These are phyloP conservation scores for Microstegium vimineum DNA, from an alignment of 176 grass and related monocot genomes.

Conservation along the genomic window DNA sequence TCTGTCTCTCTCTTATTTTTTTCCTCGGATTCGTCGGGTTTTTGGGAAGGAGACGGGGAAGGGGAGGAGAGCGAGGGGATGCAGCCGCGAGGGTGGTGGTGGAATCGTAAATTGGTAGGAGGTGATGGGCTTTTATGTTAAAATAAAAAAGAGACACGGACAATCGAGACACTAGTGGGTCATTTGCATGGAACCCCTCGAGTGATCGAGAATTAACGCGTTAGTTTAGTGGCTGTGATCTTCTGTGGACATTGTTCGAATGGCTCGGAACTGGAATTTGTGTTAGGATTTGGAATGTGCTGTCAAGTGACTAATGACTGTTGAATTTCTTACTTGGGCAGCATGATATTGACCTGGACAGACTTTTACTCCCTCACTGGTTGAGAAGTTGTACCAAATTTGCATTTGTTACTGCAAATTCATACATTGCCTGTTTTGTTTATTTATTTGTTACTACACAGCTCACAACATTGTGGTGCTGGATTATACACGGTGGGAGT, in stretches of 20 bases:
- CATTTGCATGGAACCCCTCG: neutral
- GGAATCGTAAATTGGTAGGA: neutral
- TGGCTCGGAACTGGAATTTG: neutral
- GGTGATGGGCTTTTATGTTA: neutral
- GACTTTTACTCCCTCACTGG: neutral
- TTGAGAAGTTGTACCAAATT: neutral
- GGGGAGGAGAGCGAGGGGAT: neutral
- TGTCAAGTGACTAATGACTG: too few species aligned
- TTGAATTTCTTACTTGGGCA: too few species aligned
- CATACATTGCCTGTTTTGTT: neutral
- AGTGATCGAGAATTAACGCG: accelerated
- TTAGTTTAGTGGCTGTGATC: neutral
- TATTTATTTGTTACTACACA: too few species aligned
- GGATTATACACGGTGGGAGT: too few species aligned
- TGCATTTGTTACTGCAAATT: neutral
- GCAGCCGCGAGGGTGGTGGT: neutral
- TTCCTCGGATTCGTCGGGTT: neutral
- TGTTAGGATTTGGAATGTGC: too few species aligned
- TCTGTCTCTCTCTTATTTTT: neutral
- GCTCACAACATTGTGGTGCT: too few species aligned
- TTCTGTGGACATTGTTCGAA: neutral
- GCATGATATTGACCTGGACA: neutral
- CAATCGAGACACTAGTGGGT: neutral
- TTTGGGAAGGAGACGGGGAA: neutral
- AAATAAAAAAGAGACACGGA: neutral